Evolutionary conservation across 805 yeast species (phyloP).

Genomic region (Scheffersomyces lignosus): DNA sequence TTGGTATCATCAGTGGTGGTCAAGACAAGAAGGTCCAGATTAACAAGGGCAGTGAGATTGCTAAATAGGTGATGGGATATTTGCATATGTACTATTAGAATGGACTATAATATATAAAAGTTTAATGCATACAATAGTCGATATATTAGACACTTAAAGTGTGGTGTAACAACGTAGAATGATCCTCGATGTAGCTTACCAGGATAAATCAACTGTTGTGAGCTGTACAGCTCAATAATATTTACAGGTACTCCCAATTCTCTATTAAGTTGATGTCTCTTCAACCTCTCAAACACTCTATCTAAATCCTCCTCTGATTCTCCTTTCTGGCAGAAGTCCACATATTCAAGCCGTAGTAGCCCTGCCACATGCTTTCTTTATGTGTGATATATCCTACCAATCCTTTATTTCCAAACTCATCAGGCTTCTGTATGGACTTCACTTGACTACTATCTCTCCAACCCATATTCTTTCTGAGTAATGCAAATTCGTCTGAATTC

Average conservation of each 20-base stretch:
- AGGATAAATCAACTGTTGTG: no score
- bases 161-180: no score
- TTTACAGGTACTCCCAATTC: no score
- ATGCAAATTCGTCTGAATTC: slow-evolving; percentile 63
- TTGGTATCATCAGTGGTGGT: slow-evolving; percentile 91
- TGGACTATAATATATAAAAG: no score
- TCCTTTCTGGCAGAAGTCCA: slow-evolving; percentile 47
- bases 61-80: slow-evolving; percentile 11
- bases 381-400: slow-evolving; percentile 69
- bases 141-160: no score
- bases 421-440: slow-evolving; percentile 13
- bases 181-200: no score
- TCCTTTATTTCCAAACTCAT: slow-evolving; percentile 15
- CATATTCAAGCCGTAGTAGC: slow-evolving; percentile 66
- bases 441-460: slow-evolving; percentile 47
- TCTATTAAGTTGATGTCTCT: no score
- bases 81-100: not conserved
- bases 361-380: slow-evolving; percentile 68
- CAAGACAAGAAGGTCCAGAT: slow-evolving; percentile 91
- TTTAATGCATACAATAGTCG: no score
- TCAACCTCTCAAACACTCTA: no score
- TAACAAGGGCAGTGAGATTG: slow-evolving; percentile 45
- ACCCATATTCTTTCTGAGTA: slow-evolving; percentile 56
- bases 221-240: no score
- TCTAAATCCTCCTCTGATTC: no score